Conservation (phyloP, 108 stramenopile genomes). For the Skeletonema grethae region DNA sequence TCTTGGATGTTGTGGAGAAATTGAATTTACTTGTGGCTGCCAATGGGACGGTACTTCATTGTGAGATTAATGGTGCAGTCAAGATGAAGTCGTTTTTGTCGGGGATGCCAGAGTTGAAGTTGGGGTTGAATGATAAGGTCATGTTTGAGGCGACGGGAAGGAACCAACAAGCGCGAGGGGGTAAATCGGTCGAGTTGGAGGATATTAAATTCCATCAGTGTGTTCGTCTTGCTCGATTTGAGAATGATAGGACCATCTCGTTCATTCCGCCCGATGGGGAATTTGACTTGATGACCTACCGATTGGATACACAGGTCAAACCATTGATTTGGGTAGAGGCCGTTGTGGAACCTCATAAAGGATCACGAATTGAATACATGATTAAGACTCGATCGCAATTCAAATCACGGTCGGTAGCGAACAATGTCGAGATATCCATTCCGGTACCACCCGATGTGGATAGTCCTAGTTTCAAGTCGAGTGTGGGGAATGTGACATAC, state of each 20-base stretch:
- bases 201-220: constrained; percentile 99
- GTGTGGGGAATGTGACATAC: constrained; percentile 96
- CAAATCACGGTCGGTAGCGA: constrained; percentile 96
- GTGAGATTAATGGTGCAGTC: constrained; percentile 90
- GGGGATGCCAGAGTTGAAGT: constrained; percentile 99
- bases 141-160: constrained; percentile 94
- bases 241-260: constrained; percentile 98
- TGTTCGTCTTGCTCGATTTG: constrained; percentile 97
- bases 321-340: constrained; percentile 99
- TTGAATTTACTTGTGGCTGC: constrained; percentile 97
- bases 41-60: constrained; percentile 95
- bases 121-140: constrained; percentile 99
- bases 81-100: constrained; percentile 96
- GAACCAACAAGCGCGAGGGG: constrained; percentile 51
- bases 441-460: constrained; percentile 99
- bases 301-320: constrained; percentile 98
- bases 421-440: constrained; percentile 99
- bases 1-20: constrained; percentile 99
- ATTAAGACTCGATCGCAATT: constrained; percentile 99
- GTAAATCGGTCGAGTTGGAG: constrained; percentile 97
- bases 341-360: constrained; percentile 96
- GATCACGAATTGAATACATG: constrained; percentile 98
- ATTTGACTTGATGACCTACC: constrained; percentile 99
- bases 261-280: constrained; percentile 99
- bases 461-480: constrained; percentile 96